phyloP scores from a whole-genome alignment of 805 yeast species.

The Candida coleopterorum region DNA sequence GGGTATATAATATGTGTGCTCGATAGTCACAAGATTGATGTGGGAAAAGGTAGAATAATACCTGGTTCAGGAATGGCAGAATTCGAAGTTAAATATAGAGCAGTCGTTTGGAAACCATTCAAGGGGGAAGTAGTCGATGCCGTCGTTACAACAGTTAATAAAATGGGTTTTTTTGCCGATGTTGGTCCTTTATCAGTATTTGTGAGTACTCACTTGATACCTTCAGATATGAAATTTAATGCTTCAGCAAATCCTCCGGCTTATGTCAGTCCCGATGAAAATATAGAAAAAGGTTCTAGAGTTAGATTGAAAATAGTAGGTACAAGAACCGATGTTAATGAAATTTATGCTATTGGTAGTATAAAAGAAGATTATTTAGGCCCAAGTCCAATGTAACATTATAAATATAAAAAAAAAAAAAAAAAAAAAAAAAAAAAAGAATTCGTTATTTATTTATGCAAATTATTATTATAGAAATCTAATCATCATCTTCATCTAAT shows the following conservation, averaged over 20 bases:
- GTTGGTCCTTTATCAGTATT: constrained; percentile 96
- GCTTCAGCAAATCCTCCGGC: constrained; percentile 99
- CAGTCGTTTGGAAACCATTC: constrained; percentile 97
- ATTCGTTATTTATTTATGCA: too few relatives aligned
- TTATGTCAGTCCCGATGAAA: constrained; percentile 90
- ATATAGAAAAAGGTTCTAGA: constrained; percentile 88
- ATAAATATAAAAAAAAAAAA: too few relatives aligned
- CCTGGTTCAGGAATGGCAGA: constrained; percentile 94
- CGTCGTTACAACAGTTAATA: constrained; percentile 87
- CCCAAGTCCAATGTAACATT: constrained; percentile 47
- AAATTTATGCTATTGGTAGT: constrained; percentile 95
- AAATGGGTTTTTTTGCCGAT: constrained; percentile 95
- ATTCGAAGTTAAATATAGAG: constrained; percentile 92
- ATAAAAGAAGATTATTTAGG: constrained; percentile 97
- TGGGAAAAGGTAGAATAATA: constrained; percentile 87
- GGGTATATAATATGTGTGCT: constrained; percentile 95
- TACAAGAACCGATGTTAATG: constrained; percentile 95
- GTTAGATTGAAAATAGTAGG: constrained; percentile 95
- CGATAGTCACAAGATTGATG: constrained; percentile 91
- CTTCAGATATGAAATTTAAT: constrained; percentile 87
- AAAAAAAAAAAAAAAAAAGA: too few relatives aligned
- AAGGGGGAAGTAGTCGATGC: constrained; percentile 99
- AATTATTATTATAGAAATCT: too few relatives aligned
- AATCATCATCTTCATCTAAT: constrained; percentile 2
- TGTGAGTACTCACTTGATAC: constrained; percentile 91